Percentiles rank a stretch among this genome's conserved stretches.
phyloP scores from a whole-genome alignment of 2,329 filamentous ascomycete species.

The Lachnellula occidentalis region DNA sequence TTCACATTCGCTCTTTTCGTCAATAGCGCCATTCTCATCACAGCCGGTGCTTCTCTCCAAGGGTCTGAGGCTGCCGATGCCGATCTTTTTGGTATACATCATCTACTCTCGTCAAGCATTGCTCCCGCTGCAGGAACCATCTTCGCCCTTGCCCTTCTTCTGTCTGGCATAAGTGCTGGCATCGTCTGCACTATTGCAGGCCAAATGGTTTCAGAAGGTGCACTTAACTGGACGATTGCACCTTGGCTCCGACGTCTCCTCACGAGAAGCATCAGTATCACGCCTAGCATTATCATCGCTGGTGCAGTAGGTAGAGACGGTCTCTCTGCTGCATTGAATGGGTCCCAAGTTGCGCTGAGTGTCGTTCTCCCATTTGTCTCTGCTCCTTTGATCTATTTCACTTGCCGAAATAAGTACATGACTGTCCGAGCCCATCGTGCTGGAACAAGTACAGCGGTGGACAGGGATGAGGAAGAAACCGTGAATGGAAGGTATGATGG shows the following conservation, averaged over 20 bases:
- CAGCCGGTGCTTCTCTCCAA: conserved; percentile 68
- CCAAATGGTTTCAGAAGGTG: conserved; percentile 83
- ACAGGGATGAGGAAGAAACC: conserved; percentile 24
- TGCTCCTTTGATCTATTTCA: conserved; percentile 81
- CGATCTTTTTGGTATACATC: conserved; percentile 79
- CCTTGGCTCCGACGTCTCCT: conserved; percentile 77
- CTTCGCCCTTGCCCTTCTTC: conserved; percentile 76
- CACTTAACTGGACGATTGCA: conserved; percentile 65
- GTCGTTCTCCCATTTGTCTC: conserved; percentile 78
- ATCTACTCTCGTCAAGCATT: conserved; percentile 60
- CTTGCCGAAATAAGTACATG: conserved; percentile 75
- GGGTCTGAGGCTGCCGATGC: conserved; percentile 54
- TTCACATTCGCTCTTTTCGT: conserved; percentile 83
- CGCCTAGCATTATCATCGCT: conserved; percentile 77
- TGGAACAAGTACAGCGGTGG: not conserved
- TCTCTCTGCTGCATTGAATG: conserved; percentile 66
- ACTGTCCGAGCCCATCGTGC: conserved; percentile 34
- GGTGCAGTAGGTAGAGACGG: conserved; percentile 68
- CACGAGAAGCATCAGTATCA: conserved; percentile 75
- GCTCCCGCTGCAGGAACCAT: conserved; percentile 72
- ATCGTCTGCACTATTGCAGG: conserved; percentile 87
- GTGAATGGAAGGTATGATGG: conserved; percentile 18
- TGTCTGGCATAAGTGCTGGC: conserved; percentile 75
- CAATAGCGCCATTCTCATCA: conserved; percentile 76
- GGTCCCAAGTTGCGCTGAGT: conserved; percentile 71